Conservation (phyloP, 768 basidiomycete genomes). For the Suillus placidus region DNA sequence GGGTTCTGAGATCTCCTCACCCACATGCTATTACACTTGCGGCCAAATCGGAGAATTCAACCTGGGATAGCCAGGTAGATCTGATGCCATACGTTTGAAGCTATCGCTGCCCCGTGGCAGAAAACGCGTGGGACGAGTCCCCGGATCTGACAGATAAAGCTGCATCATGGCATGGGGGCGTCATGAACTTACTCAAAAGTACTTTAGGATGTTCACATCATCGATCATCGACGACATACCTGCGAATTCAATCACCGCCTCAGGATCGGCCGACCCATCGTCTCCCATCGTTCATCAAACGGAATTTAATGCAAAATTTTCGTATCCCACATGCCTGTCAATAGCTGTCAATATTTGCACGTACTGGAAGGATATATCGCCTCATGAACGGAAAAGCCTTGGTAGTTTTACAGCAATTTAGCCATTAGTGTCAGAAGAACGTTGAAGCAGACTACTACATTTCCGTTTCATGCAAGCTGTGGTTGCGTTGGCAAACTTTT, state of each 20-base stretch:
- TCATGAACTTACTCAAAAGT: constrained; percentile 9
- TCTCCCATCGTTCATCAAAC: constrained; percentile 7
- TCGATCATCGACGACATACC: constrained; percentile 9
- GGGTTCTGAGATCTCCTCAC: constrained; percentile 8
- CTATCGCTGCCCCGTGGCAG: constrained; percentile 11
- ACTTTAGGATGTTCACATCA: constrained; percentile 7
- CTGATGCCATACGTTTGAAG: constrained; percentile 11
- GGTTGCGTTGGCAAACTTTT: constrained; percentile 5
- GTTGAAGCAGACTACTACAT: constrained; percentile 7
- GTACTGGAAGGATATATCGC: not conserved
- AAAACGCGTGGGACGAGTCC: constrained; percentile 9
- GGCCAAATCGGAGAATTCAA: constrained; percentile 13
- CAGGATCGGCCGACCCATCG: constrained; percentile 4
- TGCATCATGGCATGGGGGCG: constrained; percentile 13
- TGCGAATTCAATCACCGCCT: constrained; percentile 13
- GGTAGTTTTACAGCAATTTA: constrained; percentile 9
- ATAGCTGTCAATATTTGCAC: constrained; percentile 1
- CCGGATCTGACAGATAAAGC: constrained; percentile 11
- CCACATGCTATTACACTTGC: constrained; percentile 9
- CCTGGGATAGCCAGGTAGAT: constrained; percentile 5
- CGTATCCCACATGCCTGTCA: constrained; percentile 11
- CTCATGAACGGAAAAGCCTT: constrained; percentile 4
- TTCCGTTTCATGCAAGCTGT: constrained; percentile 10
- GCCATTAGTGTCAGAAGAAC: constrained; percentile 13
- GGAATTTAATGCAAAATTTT: constrained; percentile 1